Evolutionary conservation across 768 basidiomycete genomes (phyloP).

Genomic region (Suillus bovinus): DNA sequence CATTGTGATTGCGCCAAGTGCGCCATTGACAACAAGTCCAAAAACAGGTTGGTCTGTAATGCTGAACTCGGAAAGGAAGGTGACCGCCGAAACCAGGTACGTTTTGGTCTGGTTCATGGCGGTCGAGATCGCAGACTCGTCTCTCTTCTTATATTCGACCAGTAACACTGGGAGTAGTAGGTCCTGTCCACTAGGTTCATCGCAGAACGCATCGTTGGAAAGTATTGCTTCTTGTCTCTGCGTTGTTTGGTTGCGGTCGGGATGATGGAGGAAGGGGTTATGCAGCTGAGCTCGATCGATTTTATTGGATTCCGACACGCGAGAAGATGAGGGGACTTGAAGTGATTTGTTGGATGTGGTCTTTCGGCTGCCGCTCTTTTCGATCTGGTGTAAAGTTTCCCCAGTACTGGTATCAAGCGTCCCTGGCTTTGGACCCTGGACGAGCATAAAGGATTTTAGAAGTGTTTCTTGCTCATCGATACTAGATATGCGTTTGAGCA

Average conservation of each 20-base stretch:
- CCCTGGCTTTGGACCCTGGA: neutral
- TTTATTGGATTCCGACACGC: too few species aligned
- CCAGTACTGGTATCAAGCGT: neutral
- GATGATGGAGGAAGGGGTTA: neutral
- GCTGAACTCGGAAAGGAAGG: neutral
- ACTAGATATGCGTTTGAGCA: neutral
- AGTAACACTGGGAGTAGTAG: neutral
- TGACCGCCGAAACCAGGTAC: neutral
- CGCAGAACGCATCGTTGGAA: neutral
- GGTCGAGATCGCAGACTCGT: neutral
- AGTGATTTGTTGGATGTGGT: neutral
- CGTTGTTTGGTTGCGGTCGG: neutral
- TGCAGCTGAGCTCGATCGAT: too few species aligned
- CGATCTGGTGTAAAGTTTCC: neutral
- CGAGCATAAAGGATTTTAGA: neutral
- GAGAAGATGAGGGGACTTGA: neutral
- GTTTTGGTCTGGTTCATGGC: neutral
- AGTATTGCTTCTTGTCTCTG: neutral
- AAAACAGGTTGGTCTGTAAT: slow-evolving; percentile 6
- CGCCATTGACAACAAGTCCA: neutral
- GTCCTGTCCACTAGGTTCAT: neutral
- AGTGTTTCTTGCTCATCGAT: neutral
- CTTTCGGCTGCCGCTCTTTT: neutral
- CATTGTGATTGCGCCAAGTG: neutral
- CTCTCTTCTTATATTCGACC: neutral